These are phyloP conservation scores for Tylopilus vinaceipallidus DNA, from an alignment of 768 basidiomycete genomes.

Conservation along the genomic window DNA sequence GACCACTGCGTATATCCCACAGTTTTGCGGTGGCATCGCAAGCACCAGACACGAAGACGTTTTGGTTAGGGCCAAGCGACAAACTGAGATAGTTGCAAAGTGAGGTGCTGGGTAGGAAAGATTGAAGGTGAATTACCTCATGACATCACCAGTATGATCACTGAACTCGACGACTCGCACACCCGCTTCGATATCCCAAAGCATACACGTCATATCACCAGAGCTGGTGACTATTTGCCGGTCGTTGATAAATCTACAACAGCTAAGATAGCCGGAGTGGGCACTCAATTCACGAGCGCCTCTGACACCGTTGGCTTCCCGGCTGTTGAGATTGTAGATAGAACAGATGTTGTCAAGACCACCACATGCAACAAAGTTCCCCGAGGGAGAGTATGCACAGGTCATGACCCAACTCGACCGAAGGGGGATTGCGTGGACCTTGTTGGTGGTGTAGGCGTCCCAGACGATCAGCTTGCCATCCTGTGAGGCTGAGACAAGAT, in stretches of 20 bases:
- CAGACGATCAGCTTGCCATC: slow-evolving; percentile 99
- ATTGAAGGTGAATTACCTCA: slow-evolving; percentile 66
- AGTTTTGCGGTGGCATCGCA: slow-evolving; percentile 98
- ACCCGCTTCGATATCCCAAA: slow-evolving; percentile 99
- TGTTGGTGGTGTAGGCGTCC: slow-evolving; percentile 99
- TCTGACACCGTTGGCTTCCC: slow-evolving; percentile 69
- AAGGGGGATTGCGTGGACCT: slow-evolving; percentile 98
- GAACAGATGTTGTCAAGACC: slow-evolving; percentile 99
- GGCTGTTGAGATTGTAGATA: slow-evolving; percentile 91
- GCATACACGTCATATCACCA: slow-evolving; percentile 99
- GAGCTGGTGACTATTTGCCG: slow-evolving; percentile 97
- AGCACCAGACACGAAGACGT: slow-evolving; percentile 97
- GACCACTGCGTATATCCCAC: slow-evolving; percentile 98
- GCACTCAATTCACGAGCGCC: slow-evolving; percentile 95
- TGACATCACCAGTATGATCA: slow-evolving; percentile 99
- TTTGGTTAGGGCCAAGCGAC: slow-evolving; percentile 92
- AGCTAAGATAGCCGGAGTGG: slow-evolving; percentile 96
- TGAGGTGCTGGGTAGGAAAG: slow-evolving; percentile 10
- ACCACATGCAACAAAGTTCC: slow-evolving; percentile 97
- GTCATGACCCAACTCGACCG: slow-evolving; percentile 99
- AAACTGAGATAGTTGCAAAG: slow-evolving; percentile 50
- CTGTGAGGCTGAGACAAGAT: slow-evolving; percentile 99
- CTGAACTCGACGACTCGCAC: slow-evolving; percentile 98
- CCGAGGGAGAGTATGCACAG: slow-evolving; percentile 96
- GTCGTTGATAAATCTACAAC: slow-evolving; percentile 98